Conservation (phyloP, 805 yeast species). For the Candida sanyiensis region DNA sequence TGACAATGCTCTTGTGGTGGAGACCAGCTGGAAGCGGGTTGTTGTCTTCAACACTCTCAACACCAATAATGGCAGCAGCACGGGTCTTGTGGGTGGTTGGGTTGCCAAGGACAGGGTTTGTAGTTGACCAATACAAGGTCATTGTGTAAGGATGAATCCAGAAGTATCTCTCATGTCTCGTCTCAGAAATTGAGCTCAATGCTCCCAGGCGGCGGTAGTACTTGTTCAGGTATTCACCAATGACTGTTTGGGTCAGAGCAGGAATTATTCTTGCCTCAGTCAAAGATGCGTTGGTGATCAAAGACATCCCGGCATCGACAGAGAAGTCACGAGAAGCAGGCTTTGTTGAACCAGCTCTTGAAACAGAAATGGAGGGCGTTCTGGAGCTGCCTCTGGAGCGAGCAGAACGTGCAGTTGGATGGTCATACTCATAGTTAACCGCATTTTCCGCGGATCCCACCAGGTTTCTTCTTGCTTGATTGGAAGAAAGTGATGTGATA, state of each 20-base stretch:
- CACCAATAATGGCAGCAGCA: slow-evolving; percentile 74
- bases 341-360: slow-evolving; percentile 16
- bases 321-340: slow-evolving; percentile 21
- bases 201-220: slow-evolving; percentile 77
- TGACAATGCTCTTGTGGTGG: slow-evolving; percentile 75
- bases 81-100: slow-evolving; percentile 63
- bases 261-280: slow-evolving; percentile 72
- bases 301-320: slow-evolving; percentile 31
- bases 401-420: slow-evolving; percentile 15
- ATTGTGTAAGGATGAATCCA: slow-evolving; percentile 95
- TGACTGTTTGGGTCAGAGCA: slow-evolving; percentile 85
- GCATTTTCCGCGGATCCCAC: slow-evolving; percentile 28
- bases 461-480: slow-evolving; percentile 22
- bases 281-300: slow-evolving; percentile 55
- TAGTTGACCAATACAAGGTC: slow-evolving; percentile 83
- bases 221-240: slow-evolving; percentile 86
- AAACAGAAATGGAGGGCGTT: slow-evolving; percentile 7
- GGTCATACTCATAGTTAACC: slow-evolving; percentile 26
- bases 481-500: slow-evolving; percentile 19
- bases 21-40: slow-evolving; percentile 88
- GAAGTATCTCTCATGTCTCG: slow-evolving; percentile 85
- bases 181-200: slow-evolving; percentile 63
- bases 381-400: slow-evolving; percentile 19
- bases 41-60: slow-evolving; percentile 74
- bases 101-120: slow-evolving; percentile 70